Evolutionary conservation across 257 asterid genomes (phyloP).

Genomic region (Craterostigma plantagineum): DNA sequence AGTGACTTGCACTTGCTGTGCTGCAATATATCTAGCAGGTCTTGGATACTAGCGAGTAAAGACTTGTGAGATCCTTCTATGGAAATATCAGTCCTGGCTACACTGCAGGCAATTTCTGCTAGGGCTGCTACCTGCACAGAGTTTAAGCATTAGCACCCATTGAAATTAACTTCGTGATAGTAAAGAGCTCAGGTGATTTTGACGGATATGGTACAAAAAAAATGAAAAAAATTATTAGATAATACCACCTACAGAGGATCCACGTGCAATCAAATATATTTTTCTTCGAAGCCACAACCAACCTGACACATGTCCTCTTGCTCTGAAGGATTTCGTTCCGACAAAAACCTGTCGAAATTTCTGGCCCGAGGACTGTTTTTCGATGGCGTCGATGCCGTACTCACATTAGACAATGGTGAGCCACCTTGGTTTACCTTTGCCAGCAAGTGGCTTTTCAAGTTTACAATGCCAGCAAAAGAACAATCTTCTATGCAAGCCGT

Average conservation of each 20-base stretch:
- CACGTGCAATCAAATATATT: too few relatives aligned
- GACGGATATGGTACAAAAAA: too few relatives aligned
- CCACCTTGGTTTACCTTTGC: conserved; percentile 51
- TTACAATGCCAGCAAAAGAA: conserved; percentile 14
- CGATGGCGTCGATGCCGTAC: too few relatives aligned
- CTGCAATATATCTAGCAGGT: conserved; percentile 60
- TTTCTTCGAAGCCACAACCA: too few relatives aligned
- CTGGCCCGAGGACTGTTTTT: conserved; percentile 80
- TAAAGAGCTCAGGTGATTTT: too few relatives aligned
- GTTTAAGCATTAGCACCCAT: too few relatives aligned
- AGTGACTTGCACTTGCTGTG: conserved; percentile 70
- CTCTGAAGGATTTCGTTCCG: conserved; percentile 51
- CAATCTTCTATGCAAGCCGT: conserved; percentile 88
- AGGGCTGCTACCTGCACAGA: conserved; percentile 77
- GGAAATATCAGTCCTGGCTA: conserved; percentile 51
- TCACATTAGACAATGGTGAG: too few relatives aligned
- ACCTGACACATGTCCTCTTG: conserved; percentile 28
- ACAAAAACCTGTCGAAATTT: conserved; percentile 56
- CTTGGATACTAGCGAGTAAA: conserved; percentile 74
- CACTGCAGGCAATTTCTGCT: conserved; percentile 77
- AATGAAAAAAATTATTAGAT: too few relatives aligned
- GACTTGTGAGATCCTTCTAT: conserved; percentile 58
- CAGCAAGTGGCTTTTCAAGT: conserved; percentile 56
- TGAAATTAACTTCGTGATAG: too few relatives aligned
- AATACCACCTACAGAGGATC: too few relatives aligned